Base-by-base conservation (phyloP, 305 asterid genomes). In the Rubia peregrina region DNA sequence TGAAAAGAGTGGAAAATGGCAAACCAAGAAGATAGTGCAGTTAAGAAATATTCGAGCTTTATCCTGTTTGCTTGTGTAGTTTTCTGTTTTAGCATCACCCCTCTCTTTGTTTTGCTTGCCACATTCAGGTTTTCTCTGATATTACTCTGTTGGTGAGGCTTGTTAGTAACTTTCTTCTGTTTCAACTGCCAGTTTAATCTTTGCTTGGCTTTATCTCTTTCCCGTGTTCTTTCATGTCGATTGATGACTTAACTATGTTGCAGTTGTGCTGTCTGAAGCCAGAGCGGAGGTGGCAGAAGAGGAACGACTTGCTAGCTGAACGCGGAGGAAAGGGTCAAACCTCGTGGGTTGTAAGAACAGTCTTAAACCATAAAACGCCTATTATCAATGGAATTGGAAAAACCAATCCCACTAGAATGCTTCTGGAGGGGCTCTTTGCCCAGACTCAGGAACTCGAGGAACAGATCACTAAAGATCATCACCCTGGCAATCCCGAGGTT, bases 361-460 rank as follows among this genome's bases (percentile, higher is more conserved):
- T 89, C 67, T 80, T 89, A 76, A 77, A 84, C 69, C 75, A 85
- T 78, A 80, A 81, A 73, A 85, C 76, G 36, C 75, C 88, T 21
- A 85, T 88, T 77, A 71, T 90, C 69, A 84, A 80, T 70, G 91
- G 75, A 51, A 79, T 79, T 80, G 96, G 89, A 60, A 86, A 84
- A 22, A 80, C 80, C 17, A 91, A 87, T 61, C 92, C 95, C 9
- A 86, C 92, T 60, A 83, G 95, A 84, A 69, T 82, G 80, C 91
- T 90, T 74, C 86, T 93, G 63, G 95, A 88, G 88, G 85, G 89
- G 71, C 78, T 89, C 82, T 90, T 90, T 77, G 84, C 85, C 65
- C 90, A 92, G 83, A 85, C 91, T n/a, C 97, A 88, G 74, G 88
- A 83, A 74, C 87, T 93, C n/a, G 98, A 93, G 80, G 88, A 90